Evolutionary conservation across 805 yeast genomes (phyloP), one percentile per base, ranked within the genome.

Genomic region (Candida tibetensis): DNA sequence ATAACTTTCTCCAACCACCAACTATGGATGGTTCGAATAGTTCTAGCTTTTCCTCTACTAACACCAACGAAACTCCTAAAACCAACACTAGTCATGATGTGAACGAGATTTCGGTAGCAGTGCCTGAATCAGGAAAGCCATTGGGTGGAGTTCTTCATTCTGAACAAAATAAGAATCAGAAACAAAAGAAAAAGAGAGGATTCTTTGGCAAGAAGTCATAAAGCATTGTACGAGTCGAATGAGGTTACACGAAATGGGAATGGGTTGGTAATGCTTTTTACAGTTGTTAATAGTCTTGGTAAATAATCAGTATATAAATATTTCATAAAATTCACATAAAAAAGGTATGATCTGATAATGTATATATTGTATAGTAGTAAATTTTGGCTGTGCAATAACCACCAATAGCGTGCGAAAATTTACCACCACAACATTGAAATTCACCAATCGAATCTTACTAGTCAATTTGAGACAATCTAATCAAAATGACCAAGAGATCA

Each of bases 401-500:
- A 21, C 25, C 10, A 21, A 21, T 21, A 21, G 7, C 25, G 25
- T 10, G 25, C 25, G 25, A 21, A 21, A 21, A 7, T 21, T 21
- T 10, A 7, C 7, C 9, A 7, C 25, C 25, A 21, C 25, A 7
- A 21, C n/a, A n/a, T n/a, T n/a, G n/a, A n/a, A n/a, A n/a, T n/a
- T n/a, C n/a, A n/a, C n/a, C n/a, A n/a, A n/a, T n/a, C n/a, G n/a
- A n/a, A n/a, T n/a, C n/a, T n/a, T n/a, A n/a, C n/a, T n/a, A n/a
- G n/a, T n/a, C n/a, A n/a, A n/a, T n/a, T n/a, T n/a, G n/a, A n/a
- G n/a, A 22, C 26, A 9, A 12, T 27, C 13, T 7, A 8, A 28
- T 13, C 30, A 32, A n/a, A n/a, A 13, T 18, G 13, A 36, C 36
- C 40, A 36, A 48, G 23, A 66, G 81, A 55, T 57, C 66, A 1